Percentiles rank a stretch among this genome's conserved stretches.
Evolutionary conservation across 768 basidiomycete genomes (phyloP).

Genomic region (Macrolepiota fuliginosa): DNA sequence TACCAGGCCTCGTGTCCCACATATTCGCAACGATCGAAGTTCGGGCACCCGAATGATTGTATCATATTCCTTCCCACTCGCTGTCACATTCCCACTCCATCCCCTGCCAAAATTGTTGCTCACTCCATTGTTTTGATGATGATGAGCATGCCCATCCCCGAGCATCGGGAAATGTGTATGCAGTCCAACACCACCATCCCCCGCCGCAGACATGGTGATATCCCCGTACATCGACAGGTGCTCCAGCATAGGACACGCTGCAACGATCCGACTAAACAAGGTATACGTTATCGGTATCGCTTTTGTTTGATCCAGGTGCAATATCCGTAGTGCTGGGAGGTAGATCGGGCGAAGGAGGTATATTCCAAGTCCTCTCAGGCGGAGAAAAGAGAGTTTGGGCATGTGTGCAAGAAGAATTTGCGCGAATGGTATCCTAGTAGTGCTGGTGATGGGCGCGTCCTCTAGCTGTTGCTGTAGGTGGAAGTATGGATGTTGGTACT

Average conservation of each 20-base stretch:
- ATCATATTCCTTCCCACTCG: slow-evolving; percentile 20
- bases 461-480: background rate
- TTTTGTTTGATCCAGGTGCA: slow-evolving; percentile 45
- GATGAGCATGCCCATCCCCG: background rate
- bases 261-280: slow-evolving; percentile 34
- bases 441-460: background rate
- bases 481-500: background rate
- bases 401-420: slow-evolving; percentile 15
- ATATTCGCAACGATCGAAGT: slow-evolving; percentile 40
- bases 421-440: background rate
- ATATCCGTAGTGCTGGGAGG: slow-evolving; percentile 26
- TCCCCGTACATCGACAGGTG: slow-evolving; percentile 46
- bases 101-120: background rate
- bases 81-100: background rate
- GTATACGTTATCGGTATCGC: slow-evolving; percentile 31
- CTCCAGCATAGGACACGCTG: slow-evolving; percentile 28
- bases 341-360: slow-evolving; percentile 38
- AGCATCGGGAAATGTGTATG: background rate
- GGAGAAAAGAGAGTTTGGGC: slow-evolving; percentile 33
- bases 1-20: slow-evolving; percentile 32
- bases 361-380: slow-evolving; percentile 43
- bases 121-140: background rate
- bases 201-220: slow-evolving; percentile 23
- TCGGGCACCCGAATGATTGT: slow-evolving; percentile 28
- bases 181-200: background rate